Base-by-base conservation (phyloP, 2,329 filamentous ascomycete genomes). In the Alternaria burnsii region DNA sequence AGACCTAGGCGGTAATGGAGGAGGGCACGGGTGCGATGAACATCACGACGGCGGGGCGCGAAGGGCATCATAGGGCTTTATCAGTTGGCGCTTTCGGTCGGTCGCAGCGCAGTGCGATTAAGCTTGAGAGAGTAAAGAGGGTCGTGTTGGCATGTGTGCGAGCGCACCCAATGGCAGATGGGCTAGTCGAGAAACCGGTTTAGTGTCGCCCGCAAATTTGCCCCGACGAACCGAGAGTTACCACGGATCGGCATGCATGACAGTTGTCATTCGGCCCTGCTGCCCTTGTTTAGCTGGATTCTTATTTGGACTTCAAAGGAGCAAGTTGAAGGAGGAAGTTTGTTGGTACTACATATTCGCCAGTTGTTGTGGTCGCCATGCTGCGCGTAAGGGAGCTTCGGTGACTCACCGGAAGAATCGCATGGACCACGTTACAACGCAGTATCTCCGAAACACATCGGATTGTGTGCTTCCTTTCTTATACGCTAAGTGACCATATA, bases 181-280 rank as follows among this genome's bases (percentile, higher is more conserved):
- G 32, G 42, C 62, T 67, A 67, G 50, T 18, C 3, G 16, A 16
- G 26, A 52, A 61, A 61, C 32, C 8, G 55, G 65, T 34, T 63
- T 67, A 58, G 63, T 62, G 43, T 67, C 65, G 65, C 47, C 62
- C 65, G 62, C 50, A 55, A 20, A 40, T 14, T 61, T 43, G 11
- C 10, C 38, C 53, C 65, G 65, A 66, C 58, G 52, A 63, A 56
- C 65, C 65, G 65, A 63, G 44, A 22, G n/a, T 20, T 34, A 56
- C 54, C 46, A 56, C 46, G 46, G 32, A 57, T 57, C 54, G 58
- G 53, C 53, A 57, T 22, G 57, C 52, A 51, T 55, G 40, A 34
- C 46, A 52, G 11, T 32, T 56, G 52, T 26, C 52, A 59, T 51
- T 59, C 46, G 57, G 57, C 22, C 46, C 57, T 56, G 53, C 50